A percentile compares a stretch with the other conserved stretches of the same genome.
Evolutionary conservation across 495 filamentous ascomycete species (phyloP).

Genomic region (Recurvomyces mirabilis): DNA sequence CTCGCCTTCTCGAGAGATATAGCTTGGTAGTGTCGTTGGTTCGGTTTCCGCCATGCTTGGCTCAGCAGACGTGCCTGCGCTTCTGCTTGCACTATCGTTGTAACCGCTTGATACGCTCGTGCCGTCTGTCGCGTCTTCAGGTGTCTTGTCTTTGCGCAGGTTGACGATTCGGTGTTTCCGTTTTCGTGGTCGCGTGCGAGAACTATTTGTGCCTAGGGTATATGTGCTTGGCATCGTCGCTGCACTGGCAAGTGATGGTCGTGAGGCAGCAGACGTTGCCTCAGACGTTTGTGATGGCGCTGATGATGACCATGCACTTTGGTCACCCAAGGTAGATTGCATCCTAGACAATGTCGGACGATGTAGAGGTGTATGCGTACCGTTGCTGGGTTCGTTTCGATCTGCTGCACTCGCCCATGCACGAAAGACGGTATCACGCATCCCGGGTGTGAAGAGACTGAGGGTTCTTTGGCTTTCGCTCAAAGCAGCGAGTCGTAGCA

Average conservation of each 20-base stretch:
- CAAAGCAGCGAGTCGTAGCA: conserved; percentile 63
- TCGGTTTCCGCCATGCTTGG: conserved; percentile 31
- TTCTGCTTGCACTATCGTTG: conserved; percentile 32
- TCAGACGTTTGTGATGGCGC: conserved; percentile 29
- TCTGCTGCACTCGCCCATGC: conserved; percentile 84
- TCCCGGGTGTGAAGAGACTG: conserved; percentile 73
- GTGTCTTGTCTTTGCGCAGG: conserved; percentile 50
- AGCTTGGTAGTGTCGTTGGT: conserved; percentile 34
- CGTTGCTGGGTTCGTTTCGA: conserved; percentile 45
- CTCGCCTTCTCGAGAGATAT: conserved; percentile 43
- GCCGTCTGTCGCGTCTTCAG: conserved; percentile 20
- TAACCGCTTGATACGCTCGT: conserved; percentile 22
- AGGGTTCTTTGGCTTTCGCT: conserved; percentile 76
- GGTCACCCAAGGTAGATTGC: conserved; percentile 26
- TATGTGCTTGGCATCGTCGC: conserved; percentile 42
- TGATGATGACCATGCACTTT: conserved; percentile 18
- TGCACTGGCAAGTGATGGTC: conserved; percentile 18
- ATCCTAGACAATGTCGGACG: conserved; percentile 27
- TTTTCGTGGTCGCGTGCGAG: conserved; percentile 55
- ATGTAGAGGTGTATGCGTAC: conserved; percentile 25
- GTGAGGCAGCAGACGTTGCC: conserved; percentile 38
- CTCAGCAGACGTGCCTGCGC: conserved; percentile 35
- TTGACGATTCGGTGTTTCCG: conserved; percentile 94
- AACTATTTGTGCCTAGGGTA: conserved; percentile 50
- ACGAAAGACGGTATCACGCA: conserved; percentile 74